Evolutionary conservation across 2,329 filamentous ascomycete genomes (phyloP).

Genomic region (Alternaria angustiovoidea): DNA sequence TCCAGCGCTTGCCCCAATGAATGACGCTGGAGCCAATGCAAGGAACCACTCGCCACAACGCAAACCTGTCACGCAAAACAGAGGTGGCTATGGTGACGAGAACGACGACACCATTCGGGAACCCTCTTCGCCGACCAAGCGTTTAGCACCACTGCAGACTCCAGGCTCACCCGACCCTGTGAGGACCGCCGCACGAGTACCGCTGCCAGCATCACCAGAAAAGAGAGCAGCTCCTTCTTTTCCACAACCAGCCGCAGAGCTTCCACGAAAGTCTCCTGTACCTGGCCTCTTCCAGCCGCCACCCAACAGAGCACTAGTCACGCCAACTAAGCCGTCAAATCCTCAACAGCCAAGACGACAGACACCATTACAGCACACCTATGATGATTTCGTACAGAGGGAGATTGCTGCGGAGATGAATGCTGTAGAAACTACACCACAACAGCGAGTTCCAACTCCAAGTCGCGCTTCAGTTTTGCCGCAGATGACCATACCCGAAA

Average conservation of each 20-base stretch:
- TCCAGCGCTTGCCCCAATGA: conserved; percentile 74
- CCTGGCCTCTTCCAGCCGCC: conserved; percentile 45
- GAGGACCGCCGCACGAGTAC: conserved; percentile 54
- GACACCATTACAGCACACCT: conserved; percentile 47
- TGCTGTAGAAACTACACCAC: conserved; percentile 50
- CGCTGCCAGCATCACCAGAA: conserved; percentile 57
- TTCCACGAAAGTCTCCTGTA: conserved; percentile 42
- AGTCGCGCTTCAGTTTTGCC: conserved; percentile 46
- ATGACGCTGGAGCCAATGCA: conserved; percentile 81
- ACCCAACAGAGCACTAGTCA: conserved; percentile 37
- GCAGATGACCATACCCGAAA: conserved; percentile 44
- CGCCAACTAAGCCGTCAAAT: conserved; percentile 43
- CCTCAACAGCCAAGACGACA: conserved; percentile 44
- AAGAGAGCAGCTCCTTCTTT: conserved; percentile 48
- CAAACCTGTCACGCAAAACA: conserved; percentile 43
- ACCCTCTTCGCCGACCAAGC: conserved; percentile 56
- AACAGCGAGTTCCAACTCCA: conserved; percentile 41
- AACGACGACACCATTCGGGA: conserved; percentile 49
- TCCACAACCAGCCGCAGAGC: conserved; percentile 37
- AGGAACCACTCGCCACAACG: conserved; percentile 56
- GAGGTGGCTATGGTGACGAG: conserved; percentile 42
- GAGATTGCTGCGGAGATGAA: conserved; percentile 53
- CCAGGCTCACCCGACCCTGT: conserved; percentile 52
- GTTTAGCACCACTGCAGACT: conserved; percentile 37
- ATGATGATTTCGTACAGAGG: conserved; percentile 59